A percentile compares a stretch with the other conserved stretches of the same genome.
These are phyloP conservation scores for Trichoderma sp. DNA, from an alignment of 2,329 filamentous ascomycete species.

Conservation along the genomic window DNA sequence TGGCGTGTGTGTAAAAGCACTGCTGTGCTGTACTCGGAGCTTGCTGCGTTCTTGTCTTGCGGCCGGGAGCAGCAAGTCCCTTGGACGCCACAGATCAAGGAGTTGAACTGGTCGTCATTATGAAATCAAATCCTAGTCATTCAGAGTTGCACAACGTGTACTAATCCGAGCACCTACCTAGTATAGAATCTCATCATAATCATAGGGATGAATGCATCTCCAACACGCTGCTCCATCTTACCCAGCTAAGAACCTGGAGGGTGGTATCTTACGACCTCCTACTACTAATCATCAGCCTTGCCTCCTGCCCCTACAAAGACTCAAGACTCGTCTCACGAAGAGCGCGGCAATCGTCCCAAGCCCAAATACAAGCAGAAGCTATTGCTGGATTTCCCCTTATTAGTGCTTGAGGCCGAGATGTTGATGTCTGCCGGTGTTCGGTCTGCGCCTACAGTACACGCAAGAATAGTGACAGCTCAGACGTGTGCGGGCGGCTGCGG, in stretches of 20 bases:
- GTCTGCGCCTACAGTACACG: neutral
- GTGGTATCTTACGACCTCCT: neutral
- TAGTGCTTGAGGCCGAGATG: neutral
- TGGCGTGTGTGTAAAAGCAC: neutral
- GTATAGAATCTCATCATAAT: neutral
- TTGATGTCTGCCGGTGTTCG: neutral
- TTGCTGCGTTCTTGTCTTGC: neutral
- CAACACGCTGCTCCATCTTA: neutral
- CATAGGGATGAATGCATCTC: neutral
- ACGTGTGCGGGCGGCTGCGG: slow-evolving; percentile 8
- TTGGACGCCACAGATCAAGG: neutral
- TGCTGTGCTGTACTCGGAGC: neutral
- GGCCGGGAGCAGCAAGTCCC: slow-evolving; percentile 3
- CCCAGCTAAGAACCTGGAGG: neutral
- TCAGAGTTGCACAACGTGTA: neutral
- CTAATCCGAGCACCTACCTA: neutral
- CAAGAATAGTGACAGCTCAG: slow-evolving; percentile 20
- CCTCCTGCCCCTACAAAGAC: neutral
- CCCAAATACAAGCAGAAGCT: neutral
- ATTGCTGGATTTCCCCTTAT: neutral
- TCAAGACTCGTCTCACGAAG: neutral
- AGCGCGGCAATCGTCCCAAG: neutral
- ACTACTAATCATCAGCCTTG: neutral
- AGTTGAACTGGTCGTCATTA: neutral
- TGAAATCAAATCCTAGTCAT: neutral